Evolutionary conservation across 345 rosid species (phyloP), one percentile per base, ranked within the genome.

Genomic region (Gossypium arboreum): DNA sequence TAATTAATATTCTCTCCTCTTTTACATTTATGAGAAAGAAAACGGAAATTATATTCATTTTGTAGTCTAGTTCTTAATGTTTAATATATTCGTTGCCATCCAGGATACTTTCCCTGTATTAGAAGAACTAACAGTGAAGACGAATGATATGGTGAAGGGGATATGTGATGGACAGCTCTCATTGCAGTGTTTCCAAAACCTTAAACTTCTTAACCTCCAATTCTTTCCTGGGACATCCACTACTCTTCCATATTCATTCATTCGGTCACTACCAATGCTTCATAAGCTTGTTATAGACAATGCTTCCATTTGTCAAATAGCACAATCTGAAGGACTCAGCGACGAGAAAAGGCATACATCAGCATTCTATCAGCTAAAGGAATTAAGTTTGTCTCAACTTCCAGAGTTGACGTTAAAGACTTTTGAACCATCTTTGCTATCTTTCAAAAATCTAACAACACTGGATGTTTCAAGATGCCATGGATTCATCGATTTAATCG

Each of bases 401-500:
- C 57, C 43, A 15, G 8, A 25, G 16, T 12, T 52, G 44, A 52
- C 34, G 12, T 59, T 83, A 22, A 43, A 45, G 9, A 69, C 3
- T 65, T 27, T 81, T n/a, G 58, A 45, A 24, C 75, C 77, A 24
- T 69, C 72, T 0, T 22, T 65, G 1, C 24, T 52, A 12, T 66
- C 75, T 22, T 75, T 84, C 5, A 9, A 17, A 5, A 76, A 74
- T 48, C 44, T 81, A 18, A 66, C 59, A 0, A 24, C 45, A 59
- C 9, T 82, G 20, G 4, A 62, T 1, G 73, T 76, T n/a, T 55
- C 27, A 0, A 9, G 41, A 34, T 34, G 41, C 7, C 7, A 34
- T 34, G 41, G 41, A 0, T 34, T 34, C 7, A 5, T 34, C 7
- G 4, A 34, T 34, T 34, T 34, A 34, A 1, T 34, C 0, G 0